Percentiles rank a stretch among this genome's conserved stretches.
phyloP scores from a whole-genome alignment of 139 green algal genomes.

The Chlamydomonas eustigma region DNA sequence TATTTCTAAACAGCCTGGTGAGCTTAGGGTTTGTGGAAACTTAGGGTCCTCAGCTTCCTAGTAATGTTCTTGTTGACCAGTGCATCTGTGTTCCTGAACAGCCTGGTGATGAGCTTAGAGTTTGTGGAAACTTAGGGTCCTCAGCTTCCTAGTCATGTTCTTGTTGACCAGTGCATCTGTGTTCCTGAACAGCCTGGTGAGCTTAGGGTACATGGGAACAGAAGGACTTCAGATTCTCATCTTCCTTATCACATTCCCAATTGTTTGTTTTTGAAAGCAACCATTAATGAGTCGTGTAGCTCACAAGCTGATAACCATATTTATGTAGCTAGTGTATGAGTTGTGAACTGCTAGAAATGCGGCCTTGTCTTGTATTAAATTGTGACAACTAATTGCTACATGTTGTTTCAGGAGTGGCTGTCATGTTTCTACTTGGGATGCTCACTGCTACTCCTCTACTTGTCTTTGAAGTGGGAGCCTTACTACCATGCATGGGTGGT shows the following conservation, averaged over 20 bases:
- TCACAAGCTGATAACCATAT: background rate
- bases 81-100: background rate
- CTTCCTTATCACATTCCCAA: background rate
- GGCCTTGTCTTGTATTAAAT: background rate
- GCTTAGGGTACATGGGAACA: background rate
- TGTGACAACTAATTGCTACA: background rate
- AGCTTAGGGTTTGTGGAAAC: background rate
- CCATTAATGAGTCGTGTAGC: background rate
- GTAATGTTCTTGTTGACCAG: background rate
- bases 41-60: background rate
- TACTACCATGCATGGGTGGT: constrained; percentile 20
- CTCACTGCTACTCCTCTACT: constrained; percentile 1
- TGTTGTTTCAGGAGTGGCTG: constrained; percentile 2
- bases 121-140: background rate
- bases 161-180: background rate
- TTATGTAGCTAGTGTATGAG: background rate
- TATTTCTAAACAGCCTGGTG: background rate
- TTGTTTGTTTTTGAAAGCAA: background rate
- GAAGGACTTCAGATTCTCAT: background rate
- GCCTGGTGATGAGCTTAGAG: background rate
- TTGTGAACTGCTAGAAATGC: too few species aligned
- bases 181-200: background rate
- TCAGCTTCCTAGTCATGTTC: background rate
- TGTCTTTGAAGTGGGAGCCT: constrained; percentile 9
- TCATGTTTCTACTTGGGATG: background rate